These are phyloP conservation scores for Ustilago cynodontis DNA, from an alignment of 1,284 basidiomycete genomes.

Conservation along the genomic window DNA sequence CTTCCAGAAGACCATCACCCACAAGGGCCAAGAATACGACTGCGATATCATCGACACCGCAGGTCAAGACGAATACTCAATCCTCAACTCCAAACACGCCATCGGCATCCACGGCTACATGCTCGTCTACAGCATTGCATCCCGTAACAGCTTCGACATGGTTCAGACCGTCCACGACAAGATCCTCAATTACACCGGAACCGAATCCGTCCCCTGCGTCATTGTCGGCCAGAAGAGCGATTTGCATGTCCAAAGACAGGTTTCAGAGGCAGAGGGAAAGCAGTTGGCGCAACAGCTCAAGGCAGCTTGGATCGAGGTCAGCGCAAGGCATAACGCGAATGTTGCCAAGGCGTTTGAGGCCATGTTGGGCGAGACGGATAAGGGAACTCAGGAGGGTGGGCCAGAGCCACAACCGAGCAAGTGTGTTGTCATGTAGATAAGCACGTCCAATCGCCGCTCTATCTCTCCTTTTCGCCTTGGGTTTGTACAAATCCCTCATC, in stretches of 20 bases:
- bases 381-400: constrained; percentile 56
- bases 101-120: constrained; percentile 87
- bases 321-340: constrained; percentile 67
- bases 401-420: constrained; percentile 64
- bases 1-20: constrained; percentile 84
- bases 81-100: constrained; percentile 83
- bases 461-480: background rate
- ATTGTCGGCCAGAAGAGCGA: constrained; percentile 96
- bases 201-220: constrained; percentile 90
- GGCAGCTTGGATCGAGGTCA: constrained; percentile 67
- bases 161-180: constrained; percentile 95
- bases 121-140: constrained; percentile 94
- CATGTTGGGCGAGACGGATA: constrained; percentile 66
- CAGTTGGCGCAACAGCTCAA: constrained; percentile 62
- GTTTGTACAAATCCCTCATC: background rate
- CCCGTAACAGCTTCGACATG: constrained; percentile 94
- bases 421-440: constrained; percentile 63
- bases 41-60: constrained; percentile 99
- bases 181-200: constrained; percentile 93
- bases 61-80: constrained; percentile 90
- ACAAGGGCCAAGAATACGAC: constrained; percentile 87
- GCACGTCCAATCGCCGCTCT: constrained; percentile 1
- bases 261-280: constrained; percentile 67
- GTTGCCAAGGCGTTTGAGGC: constrained; percentile 68
- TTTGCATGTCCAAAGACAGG: constrained; percentile 77